Evolutionary conservation across 2,329 filamentous ascomycete species (phyloP), one percentile per base, ranked within the genome.

Genomic region (Fusarium dlaminii): DNA sequence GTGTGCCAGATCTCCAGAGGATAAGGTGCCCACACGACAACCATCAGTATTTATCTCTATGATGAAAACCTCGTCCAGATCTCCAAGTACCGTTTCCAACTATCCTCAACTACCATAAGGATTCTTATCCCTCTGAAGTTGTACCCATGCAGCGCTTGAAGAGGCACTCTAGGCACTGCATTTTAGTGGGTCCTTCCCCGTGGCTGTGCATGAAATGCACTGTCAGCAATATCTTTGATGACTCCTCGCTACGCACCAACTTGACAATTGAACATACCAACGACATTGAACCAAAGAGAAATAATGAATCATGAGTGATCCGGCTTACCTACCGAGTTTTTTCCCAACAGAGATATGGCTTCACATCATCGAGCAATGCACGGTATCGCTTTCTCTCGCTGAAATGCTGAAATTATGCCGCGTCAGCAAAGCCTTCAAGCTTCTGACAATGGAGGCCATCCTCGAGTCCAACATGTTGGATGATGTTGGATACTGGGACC

Each of bases 291-390:
- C 12, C 29, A 51, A 24, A 10, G 24, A 22, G 13, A 22, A 13
- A 3, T 4, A 12, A 6, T 20, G 18, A 18, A 8, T 6, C 2
- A 52, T 52, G 49, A 27, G 7, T 12, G 18, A 36, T 15, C 32
- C 4, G 13, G n/a, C 27, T 3, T 36, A 22, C 5, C 13, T 36
- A 6, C 7, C 7, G 2, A 36, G 17, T 2, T 27, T 1, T 4
- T n/a, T 40, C 6, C 55, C 66, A 11, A 29, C 27, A 2, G 66
- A 68, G 8, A 68, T 68, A 48, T 46, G 24, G 24, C 37, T 68
- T 24, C 29, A 55, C 5, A 39, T 68, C 5, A 27, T 68, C 2
- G 13, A 68, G 9, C 32, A 63, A 24, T 63, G 52, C 17, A 43
- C 36, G 1, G 18, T 18, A 2, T 32, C 17, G 2, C 14, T 68